Evolutionary conservation across 2,329 filamentous ascomycete genomes (phyloP), one percentile per base, ranked within the genome.

Genomic region (Elsinoe fawcettii): DNA sequence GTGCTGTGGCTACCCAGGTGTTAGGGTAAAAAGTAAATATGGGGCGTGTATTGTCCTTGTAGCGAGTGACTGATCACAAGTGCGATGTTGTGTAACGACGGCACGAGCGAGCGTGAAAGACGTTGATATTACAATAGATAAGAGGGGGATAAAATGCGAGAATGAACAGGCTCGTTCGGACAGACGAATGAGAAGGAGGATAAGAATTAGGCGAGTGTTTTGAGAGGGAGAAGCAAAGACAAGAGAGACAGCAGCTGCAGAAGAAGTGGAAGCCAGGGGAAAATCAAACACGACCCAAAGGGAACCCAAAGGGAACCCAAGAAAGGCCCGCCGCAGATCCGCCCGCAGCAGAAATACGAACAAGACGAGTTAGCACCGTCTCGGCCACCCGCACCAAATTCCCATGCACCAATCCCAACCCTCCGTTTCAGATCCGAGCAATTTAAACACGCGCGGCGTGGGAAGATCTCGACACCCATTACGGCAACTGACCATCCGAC

Each of bases 11-110:
- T 30, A 25, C 25, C 46, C 16, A 22, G 16, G n/a, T 54, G 27
- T 23, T 41, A 34, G 22, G 51, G 32, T 54, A 12, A 14, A 37
- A 54, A 23, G 34, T 55, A 20, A 46, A 55, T 22, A 27, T 20
- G 32, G 53, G 16, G 22, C 37, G 22, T 27, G 34, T 37, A 37
- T 37, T 37, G 36, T 27, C 53, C 53, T 22, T n/a, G 20, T 14
- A 55, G 37, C 53, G 53, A 55, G 53, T 55, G 53, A 55, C 53
- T 55, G 34, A 22, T 16, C 51, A 54, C 36, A 32, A 46, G 53
- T 46, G 53, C 37, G 16, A 20, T 46, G 36, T 46, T 55, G 36
- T 39, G 36, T 36, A 43, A 25, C n/a, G 34, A n/a, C 14, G 34
- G 34, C 32, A 41, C 51, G 20, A 37, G 51, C 36, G 51, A 37